Base-by-base conservation (phyloP, 257 asterid genomes). In the Misopates orontium region DNA sequence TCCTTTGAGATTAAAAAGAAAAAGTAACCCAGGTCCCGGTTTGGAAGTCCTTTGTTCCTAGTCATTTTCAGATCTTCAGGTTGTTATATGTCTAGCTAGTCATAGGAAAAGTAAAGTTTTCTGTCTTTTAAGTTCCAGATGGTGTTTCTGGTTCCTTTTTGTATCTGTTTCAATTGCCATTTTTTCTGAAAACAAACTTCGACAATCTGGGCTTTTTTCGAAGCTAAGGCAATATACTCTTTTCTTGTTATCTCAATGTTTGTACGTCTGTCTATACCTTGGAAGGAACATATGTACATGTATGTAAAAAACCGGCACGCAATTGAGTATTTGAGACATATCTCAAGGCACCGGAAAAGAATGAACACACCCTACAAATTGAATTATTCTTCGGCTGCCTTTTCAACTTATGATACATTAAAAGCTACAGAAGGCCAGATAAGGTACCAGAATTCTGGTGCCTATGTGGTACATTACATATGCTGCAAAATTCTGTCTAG, bases 1-100 rank as follows among this genome's bases (percentile, higher is more conserved):
- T 77, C 82, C 15, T 88, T 88, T 4, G 91, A 85, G 76, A 88
- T 88, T 64, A 75, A 56, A 68, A 88, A 79, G 77, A 71, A 69
- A 21, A 62, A 66, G 13, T 80, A 78, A 74, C 41, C 69, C 23
- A 32, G 71, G 3, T 28, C 3, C 3, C 36, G 7, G 36, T 28
- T n/a, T n/a, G n/a, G n/a, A n/a, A n/a, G n/a, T n/a, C n/a, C 36
- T 28, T 28, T 28, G 3, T 2, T 28, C 7, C 7, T 28, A 3
- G 36, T 28, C 36, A 28, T 28, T 28, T 28, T 28, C 36, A 28
- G 7, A 28, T 28, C 3, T 28, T 28, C 4, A 28, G 36, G 4
- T 7, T 28, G 36, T 28, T 28, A n/a, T n/a, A n/a, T n/a, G n/a
- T n/a, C n/a, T n/a, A n/a, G n/a, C 36, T 28, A 28, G 36, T 28